A percentile compares a stretch with the other conserved stretches of the same genome.
These are phyloP conservation scores for Przewalskia tangutica DNA, from an alignment of 257 asterid species.

Conservation along the genomic window DNA sequence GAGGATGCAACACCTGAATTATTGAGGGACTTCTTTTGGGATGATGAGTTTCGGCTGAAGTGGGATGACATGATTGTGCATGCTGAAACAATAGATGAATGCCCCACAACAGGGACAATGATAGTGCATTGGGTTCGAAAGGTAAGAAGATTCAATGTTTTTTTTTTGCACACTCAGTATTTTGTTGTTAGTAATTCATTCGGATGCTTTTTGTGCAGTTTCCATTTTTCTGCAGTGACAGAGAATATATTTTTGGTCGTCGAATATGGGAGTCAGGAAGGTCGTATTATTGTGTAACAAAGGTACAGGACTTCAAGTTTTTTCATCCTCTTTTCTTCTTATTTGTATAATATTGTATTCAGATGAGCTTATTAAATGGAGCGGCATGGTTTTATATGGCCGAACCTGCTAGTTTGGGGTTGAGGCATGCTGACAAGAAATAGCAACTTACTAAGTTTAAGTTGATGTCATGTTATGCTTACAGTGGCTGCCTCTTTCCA, in stretches of 20 bases:
- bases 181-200: background rate
- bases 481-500: background rate
- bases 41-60: slow-evolving; percentile 72
- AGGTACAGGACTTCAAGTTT: slow-evolving; percentile 26
- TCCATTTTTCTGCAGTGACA: slow-evolving; percentile 91
- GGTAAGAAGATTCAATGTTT: slow-evolving; percentile 28
- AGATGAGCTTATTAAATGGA: background rate
- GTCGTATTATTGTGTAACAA: slow-evolving; percentile 78
- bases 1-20: slow-evolving; percentile 93
- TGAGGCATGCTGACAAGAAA: background rate
- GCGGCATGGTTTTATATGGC: background rate
- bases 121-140: slow-evolving; percentile 82
- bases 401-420: background rate
- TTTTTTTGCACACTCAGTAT: background rate
- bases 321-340: background rate
- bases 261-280: slow-evolving; percentile 91
- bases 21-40: slow-evolving; percentile 91
- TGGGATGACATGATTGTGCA: slow-evolving; percentile 89
- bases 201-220: slow-evolving; percentile 42
- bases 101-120: slow-evolving; percentile 75
- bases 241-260: slow-evolving; percentile 85
- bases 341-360: background rate
- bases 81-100: slow-evolving; percentile 62
- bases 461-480: background rate
- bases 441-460: background rate